phyloP scores from a whole-genome alignment of 1,139 yeast genomes.

The Blastobotrys apis region DNA sequence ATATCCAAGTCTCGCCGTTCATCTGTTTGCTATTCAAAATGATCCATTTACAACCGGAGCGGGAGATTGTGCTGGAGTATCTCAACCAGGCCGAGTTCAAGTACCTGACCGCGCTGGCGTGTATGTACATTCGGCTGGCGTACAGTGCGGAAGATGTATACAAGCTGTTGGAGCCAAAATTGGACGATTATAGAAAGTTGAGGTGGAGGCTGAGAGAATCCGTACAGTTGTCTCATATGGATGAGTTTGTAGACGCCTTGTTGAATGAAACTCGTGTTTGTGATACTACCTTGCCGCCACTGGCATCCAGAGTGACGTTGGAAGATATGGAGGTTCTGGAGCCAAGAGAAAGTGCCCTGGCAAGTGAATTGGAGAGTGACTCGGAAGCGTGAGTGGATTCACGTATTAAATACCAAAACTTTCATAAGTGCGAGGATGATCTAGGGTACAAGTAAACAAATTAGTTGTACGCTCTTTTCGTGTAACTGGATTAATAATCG shows the following conservation, averaged over 20 bases:
- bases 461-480: no score
- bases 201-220: constrained; percentile 33
- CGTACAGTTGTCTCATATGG: constrained; percentile 46
- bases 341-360: constrained; percentile 35
- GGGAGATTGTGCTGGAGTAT: constrained; percentile 50
- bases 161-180: constrained; percentile 45
- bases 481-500: no score
- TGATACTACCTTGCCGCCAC: constrained; percentile 58
- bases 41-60: constrained; percentile 57
- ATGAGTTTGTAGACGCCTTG: constrained; percentile 56
- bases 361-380: constrained; percentile 28
- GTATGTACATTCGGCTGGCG: constrained; percentile 54
- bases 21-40: constrained; percentile 60
- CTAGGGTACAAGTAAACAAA: no score
- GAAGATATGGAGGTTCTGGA: constrained; percentile 40
- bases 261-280: constrained; percentile 49
- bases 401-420: no score
- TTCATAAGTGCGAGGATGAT: no score
- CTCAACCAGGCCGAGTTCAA: constrained; percentile 53
- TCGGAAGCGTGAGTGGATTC: constrained; percentile 5
- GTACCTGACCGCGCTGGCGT: constrained; percentile 58
- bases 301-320: constrained; percentile 41
- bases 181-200: constrained; percentile 55
- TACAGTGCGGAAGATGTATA: constrained; percentile 46
- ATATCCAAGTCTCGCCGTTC: constrained; percentile 57